Percentiles rank a stretch among this genome's conserved stretches.
phyloP scores from a whole-genome alignment of 257 asterid genomes.

The Solanum piurae region DNA sequence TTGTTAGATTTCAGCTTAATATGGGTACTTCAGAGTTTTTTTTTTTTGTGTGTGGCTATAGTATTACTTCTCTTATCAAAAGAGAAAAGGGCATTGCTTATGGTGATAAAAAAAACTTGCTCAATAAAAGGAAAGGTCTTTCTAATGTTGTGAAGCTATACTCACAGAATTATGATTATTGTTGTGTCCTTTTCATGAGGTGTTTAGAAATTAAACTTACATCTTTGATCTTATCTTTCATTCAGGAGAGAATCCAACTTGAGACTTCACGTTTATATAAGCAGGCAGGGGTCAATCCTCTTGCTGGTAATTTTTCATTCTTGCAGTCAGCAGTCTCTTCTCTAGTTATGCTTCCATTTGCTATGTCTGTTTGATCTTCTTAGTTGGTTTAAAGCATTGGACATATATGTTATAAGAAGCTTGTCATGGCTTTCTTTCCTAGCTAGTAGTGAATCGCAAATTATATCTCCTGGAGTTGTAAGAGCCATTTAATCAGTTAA shows the following conservation, averaged over 20 bases:
- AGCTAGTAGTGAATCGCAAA: background rate
- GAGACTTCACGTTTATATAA: slow-evolving; percentile 87
- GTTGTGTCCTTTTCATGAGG: background rate
- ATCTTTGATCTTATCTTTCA: slow-evolving; percentile 2
- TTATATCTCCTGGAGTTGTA: background rate
- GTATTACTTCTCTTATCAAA: background rate
- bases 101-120: background rate
- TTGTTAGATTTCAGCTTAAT: background rate
- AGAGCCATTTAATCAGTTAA: background rate
- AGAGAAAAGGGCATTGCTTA: background rate
- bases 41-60: background rate
- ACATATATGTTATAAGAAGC: background rate
- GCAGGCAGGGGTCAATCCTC: slow-evolving; percentile 98
- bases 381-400: background rate
- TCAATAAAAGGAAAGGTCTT: background rate
- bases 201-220: background rate
- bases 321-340: background rate
- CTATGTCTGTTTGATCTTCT: background rate
- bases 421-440: background rate
- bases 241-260: slow-evolving; percentile 95
- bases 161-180: background rate
- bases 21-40: background rate
- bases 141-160: background rate
- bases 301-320: slow-evolving; percentile 60
- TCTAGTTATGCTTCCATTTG: background rate